Base-by-base conservation (phyloP, 2,329 filamentous ascomycete genomes). In the Ophiostoma montium region DNA sequence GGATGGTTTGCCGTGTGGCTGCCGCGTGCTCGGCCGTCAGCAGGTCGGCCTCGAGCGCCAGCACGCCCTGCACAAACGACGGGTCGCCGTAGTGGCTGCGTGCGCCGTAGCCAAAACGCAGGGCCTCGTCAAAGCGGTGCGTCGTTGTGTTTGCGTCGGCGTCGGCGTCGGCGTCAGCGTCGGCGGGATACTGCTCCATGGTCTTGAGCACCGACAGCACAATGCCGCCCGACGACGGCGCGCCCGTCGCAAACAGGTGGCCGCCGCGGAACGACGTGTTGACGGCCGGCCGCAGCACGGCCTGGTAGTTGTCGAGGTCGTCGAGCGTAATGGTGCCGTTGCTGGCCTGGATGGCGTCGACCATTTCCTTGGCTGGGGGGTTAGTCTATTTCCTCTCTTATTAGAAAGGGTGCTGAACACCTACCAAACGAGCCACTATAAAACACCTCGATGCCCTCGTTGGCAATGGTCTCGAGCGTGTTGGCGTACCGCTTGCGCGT, bases 291-390 rank as follows among this genome's bases (percentile, higher is more conserved):
- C 73, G 75, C 3, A 80, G 70, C 23, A 75, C 69, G n/a, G 84
- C 69, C 1, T 73, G 72, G 66, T 95, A 96, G 55, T 80, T 76
- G 36, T 68, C 66, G 30, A 95, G 68, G 64, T 96, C 90, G 0
- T 79, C 73, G 1, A 92, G 61, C 0, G 86, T 89, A 81, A 95
- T 88, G 11, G 78, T 90, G n/a, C 90, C 90, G 55, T 89, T 86
- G 2, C 70, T 65, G 0, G 70, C 67, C 57, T 80, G 78, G 16
- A 95, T 65, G 0, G 80, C 75, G 15, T 75, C 67, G 57, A 95
- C 80, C 50, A 82, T 89, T 1, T 81, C 76, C 56, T 86, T 69
- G 23, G 88, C 84, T 42, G 39, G 16, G 15, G 1, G 30, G 23
- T 42, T 30, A 79, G 21, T 65, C 66, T 48, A 3, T 16, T 9